These are phyloP conservation scores for Aegilops longissima DNA, from an alignment of 176 grass and related monocot species.

Conservation along the genomic window DNA sequence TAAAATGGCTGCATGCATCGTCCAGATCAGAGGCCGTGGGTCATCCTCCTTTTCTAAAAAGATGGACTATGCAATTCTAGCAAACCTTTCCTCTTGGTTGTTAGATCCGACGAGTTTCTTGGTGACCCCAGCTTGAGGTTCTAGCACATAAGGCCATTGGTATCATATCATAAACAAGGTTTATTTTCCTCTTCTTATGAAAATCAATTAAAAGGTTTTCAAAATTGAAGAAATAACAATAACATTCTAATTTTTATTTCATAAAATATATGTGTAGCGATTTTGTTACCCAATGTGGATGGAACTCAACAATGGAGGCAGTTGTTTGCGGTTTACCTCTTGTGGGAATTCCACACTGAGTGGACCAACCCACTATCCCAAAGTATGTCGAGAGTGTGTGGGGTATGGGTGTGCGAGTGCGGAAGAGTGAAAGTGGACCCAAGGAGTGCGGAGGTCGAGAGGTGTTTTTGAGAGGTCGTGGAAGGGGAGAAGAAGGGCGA, in stretches of 20 bases:
- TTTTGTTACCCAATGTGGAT: constrained; percentile 45
- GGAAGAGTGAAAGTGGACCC: not conserved
- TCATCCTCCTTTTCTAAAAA: no score
- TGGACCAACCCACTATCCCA: constrained; percentile 31
- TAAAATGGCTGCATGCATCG: no score
- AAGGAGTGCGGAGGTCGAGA: not conserved
- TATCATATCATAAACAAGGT: not conserved
- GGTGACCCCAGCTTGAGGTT: constrained; percentile 44
- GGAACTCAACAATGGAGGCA: constrained; percentile 38
- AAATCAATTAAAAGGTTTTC: no score
- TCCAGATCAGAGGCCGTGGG: no score
- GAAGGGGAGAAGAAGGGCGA: not conserved
- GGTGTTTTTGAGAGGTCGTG: not conserved
- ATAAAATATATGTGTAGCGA: not conserved
- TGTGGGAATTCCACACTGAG: constrained; percentile 29
- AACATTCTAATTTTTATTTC: no score
- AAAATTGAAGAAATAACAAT: no score
- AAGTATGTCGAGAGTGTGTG: constrained; percentile 49
- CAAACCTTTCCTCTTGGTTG: not conserved
- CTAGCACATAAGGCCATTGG: constrained; percentile 23
- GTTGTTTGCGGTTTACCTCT: not conserved
- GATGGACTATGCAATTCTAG: not conserved
- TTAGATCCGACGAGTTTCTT: constrained; percentile 2
- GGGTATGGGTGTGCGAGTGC: constrained; percentile 34
- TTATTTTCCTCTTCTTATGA: not conserved